Evolutionary conservation across 257 asterid species (phyloP), one percentile per base, ranked within the genome.

Genomic region (Solanum rostratum): DNA sequence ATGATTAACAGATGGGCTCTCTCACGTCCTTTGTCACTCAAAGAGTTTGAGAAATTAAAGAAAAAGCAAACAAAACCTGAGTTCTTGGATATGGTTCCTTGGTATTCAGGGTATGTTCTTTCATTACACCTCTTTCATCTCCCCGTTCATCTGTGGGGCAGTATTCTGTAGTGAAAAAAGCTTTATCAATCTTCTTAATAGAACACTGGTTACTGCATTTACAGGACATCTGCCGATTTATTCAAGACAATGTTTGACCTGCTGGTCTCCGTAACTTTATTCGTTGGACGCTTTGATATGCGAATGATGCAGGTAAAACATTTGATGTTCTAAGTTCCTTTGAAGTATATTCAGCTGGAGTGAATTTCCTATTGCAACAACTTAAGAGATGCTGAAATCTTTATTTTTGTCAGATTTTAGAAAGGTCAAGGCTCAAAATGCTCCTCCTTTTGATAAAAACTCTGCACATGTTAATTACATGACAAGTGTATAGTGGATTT

Each of bases 221-320:
- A 74, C 91, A 97, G 99, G 92, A 97, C 99, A 53, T 97, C 98
- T 65, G 98, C 99, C 70, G 98, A 97, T 90, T 92, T 97, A 76
- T 97, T 97, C 82, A 97, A 97, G 97, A 97, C 99, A 60, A 98
- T 93, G 70, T 97, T 97, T 91, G 99, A 97, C 90, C 93, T 97
- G 68, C 90, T 97, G 89, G 99, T 97, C 59, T 97, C 99, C 15
- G 98, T 97, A 68, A 95, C 99, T 50, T 93, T 97, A 71, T 97
- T 97, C 89, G 99, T 97, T 85, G 99, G 99, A n/a, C 99, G 99
- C 85, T 97, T 97, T 87, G 99, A 97, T 94, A 97, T 97, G 98
- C 98, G 99, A 50, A 97, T 95, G 98, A 93, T 97, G 99, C 98
- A 97, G 98, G 99, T 96, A 90, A 74, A 13, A n/a, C 3, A 53